These are phyloP conservation scores for Puccinia novopanici DNA, from an alignment of 1,284 basidiomycete species.

Conservation along the genomic window DNA sequence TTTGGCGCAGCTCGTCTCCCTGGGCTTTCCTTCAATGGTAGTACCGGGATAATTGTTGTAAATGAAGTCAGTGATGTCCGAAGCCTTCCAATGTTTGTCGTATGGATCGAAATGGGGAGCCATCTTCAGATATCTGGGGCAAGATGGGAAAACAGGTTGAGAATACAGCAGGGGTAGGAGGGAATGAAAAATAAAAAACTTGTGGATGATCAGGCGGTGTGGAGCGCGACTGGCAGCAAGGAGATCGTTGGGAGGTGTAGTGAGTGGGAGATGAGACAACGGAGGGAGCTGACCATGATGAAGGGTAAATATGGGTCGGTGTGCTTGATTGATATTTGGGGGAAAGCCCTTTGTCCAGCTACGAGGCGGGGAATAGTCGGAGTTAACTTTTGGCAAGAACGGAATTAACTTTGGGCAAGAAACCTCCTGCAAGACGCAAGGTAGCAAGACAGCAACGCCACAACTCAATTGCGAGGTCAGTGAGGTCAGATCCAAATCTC, in stretches of 20 bases:
- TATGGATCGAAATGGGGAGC: constrained; percentile 1
- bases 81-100: neutral
- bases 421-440: too few species aligned
- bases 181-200: too few species aligned
- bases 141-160: neutral
- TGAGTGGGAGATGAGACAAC: neutral
- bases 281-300: neutral
- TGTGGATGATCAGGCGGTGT: too few species aligned
- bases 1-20: neutral
- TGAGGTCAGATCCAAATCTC: too few species aligned
- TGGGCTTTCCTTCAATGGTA: neutral
- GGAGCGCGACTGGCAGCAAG: too few species aligned
- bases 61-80: constrained; percentile 21
- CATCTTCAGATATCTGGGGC: too few species aligned
- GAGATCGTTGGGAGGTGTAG: too few species aligned
- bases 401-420: too few species aligned
- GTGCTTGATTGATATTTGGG: neutral
- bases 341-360: neutral
- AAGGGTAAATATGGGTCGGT: neutral
- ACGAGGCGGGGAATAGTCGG: too few species aligned
- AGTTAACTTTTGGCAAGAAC: too few species aligned
- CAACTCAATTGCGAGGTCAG: too few species aligned
- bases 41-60: neutral
- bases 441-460: too few species aligned
- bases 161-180: neutral